Base-by-base conservation (phyloP, 371 early-diverging fungal genomes). In the Mucor mucedo region DNA sequence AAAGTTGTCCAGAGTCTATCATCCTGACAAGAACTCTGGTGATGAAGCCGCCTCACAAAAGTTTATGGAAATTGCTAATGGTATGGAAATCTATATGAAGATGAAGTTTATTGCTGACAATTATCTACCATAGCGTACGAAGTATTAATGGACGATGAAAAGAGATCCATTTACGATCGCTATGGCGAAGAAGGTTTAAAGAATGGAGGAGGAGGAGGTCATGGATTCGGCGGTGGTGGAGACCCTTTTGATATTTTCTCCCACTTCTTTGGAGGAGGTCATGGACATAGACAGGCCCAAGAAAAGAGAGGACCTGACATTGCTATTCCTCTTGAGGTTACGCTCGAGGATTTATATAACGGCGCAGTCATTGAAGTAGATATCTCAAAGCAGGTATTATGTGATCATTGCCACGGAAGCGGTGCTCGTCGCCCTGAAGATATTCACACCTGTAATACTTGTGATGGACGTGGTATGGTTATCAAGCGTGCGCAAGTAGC, bases 231-330 rank as follows among this genome's bases (percentile, higher is more conserved):
- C 7, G 72, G 68, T 8, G 94, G 92, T 85, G 94, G 93, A 65
- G 92, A 97, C 69, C 95, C 97, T 2, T 95, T 95, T 73, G 96
- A 96, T 77, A 93, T 97, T 57, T 96, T 96, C 73, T 84, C 91
- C 7, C 95, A 96, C 57, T 93, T 93, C 78, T 91, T 93, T 86
- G 93, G 91, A 53, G 91, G 91, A 44, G 79, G 68, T 50, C 29
- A 45, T 35, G 62, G 73, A 45, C 60, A 64, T 39, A 42, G 73
- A 27, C 62, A 67, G n/a, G 10, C 27, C 29, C 77, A 89, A 58
- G 93, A 94, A 74, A 78, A 87, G 9, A 86, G 85, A 65, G 98
- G 98, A 3, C 91, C 92, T 3, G 88, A 90, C 62, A 80, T 93
- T 30, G 71, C 73, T n/a, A 78, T 96, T 57, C 85, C 84, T 27